phyloP scores from a whole-genome alignment of 208 protist genomes.

The Acanthamoeba lenticulata region DNA sequence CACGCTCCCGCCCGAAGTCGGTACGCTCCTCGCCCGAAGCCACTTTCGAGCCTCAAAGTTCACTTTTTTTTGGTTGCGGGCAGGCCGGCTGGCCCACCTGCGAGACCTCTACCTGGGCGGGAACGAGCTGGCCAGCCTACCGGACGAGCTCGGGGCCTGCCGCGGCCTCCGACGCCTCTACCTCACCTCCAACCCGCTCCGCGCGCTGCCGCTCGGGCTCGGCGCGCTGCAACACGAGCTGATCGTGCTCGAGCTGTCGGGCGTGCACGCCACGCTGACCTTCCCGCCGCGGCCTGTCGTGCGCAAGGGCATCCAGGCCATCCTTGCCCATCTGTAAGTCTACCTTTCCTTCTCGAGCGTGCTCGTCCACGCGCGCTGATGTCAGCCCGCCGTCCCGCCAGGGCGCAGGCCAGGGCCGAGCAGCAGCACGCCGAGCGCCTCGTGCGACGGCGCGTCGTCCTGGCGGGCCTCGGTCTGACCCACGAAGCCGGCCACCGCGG shows the following conservation, averaged over 20 bases:
- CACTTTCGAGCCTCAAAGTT: not conserved
- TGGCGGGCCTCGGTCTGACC: not conserved
- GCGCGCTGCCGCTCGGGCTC: not conserved
- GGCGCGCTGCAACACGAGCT: not conserved
- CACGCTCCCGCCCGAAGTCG: conserved; percentile 39
- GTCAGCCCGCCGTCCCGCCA: not conserved
- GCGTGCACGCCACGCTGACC: not conserved
- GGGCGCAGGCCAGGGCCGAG: not conserved
- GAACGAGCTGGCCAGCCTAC: conserved; percentile 8
- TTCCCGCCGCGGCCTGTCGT: not conserved
- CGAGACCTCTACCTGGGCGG: conserved; percentile 20
- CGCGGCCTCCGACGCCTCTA: conserved; percentile 13
- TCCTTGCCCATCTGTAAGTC: not conserved
- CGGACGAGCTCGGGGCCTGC: not conserved
- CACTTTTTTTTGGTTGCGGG: not conserved
- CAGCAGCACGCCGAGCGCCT: not conserved
- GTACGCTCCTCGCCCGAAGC: not conserved
- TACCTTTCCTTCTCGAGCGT: not conserved
- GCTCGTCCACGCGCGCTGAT: not conserved
- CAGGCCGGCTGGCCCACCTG: not conserved
- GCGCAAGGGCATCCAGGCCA: not conserved
- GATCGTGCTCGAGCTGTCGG: not conserved
- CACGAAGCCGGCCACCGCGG: not conserved
- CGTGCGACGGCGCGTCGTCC: not conserved
- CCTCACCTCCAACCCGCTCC: not conserved